Conservation (phyloP, 768 basidiomycete species). For the Termitomyces bulborhizus region DNA sequence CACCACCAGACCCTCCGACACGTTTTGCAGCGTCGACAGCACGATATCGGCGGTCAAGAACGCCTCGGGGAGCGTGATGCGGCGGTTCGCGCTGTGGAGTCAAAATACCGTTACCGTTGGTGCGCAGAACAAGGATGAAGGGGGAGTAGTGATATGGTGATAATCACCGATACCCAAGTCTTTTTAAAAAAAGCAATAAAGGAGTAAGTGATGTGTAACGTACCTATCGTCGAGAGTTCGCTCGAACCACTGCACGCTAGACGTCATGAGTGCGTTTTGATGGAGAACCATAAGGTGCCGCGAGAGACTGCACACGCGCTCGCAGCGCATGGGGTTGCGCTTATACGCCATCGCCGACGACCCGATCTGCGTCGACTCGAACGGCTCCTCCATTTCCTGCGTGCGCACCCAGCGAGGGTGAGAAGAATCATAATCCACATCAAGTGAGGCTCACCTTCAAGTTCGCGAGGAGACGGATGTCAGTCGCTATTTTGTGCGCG, state of each 20-base stretch:
- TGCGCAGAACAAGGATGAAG: no score
- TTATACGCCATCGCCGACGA: constrained; percentile 99
- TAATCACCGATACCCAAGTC: no score
- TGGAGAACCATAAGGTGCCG: constrained; percentile 94
- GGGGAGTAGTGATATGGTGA: no score
- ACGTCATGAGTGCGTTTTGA: constrained; percentile 94
- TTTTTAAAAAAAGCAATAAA: no score
- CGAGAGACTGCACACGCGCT: constrained; percentile 94
- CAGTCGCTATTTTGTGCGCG: constrained; percentile 97
- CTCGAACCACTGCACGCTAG: constrained; percentile 97
- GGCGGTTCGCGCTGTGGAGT: constrained; percentile 76
- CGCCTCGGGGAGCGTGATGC: constrained; percentile 94
- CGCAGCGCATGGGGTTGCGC: constrained; percentile 98
- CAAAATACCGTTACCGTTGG: no score
- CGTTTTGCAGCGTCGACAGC: constrained; percentile 91
- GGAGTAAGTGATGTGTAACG: no score
- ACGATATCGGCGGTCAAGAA: constrained; percentile 97
- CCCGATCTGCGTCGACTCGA: constrained; percentile 98
- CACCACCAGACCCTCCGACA: constrained; percentile 98
- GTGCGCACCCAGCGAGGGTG: no score
- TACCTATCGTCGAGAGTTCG: constrained; percentile 95
- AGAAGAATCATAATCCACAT: no score
- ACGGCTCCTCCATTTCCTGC: constrained; percentile 96
- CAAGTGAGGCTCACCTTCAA: constrained; percentile 53
- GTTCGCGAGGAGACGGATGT: constrained; percentile 89